Conservation (phyloP, 163 green algal genomes). For the Smithsoniella earleae region DNA sequence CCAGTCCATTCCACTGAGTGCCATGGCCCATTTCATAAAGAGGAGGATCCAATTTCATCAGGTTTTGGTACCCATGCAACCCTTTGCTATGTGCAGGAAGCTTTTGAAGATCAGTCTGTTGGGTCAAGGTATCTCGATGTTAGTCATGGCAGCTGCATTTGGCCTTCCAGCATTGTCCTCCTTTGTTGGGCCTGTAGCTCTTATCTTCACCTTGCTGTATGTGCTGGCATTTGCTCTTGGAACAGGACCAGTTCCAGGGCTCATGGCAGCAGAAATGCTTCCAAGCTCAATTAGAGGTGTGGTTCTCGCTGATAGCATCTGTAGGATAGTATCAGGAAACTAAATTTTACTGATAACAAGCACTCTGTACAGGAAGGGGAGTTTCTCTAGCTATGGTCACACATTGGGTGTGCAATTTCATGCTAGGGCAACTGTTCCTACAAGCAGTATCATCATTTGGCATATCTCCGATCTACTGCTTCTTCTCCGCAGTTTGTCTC, state of each 20-base stretch:
- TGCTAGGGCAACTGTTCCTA: slow-evolving; percentile 88
- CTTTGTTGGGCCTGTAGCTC: slow-evolving; percentile 27
- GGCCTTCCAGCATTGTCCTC: slow-evolving; percentile 40
- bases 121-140: slow-evolving; percentile 59
- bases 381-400: slow-evolving; percentile 71
- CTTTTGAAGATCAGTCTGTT: slow-evolving; percentile 70
- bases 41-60: no score
- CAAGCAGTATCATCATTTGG: slow-evolving; percentile 51
- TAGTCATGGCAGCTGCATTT: slow-evolving; percentile 68
- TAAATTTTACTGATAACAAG: no score
- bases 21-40: no score
- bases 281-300: slow-evolving; percentile 59
- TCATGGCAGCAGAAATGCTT: slow-evolving; percentile 88
- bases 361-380: slow-evolving; percentile 59
- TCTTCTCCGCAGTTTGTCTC: slow-evolving; percentile 62
- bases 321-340: no score
- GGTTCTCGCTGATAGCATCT: not conserved
- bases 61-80: no score
- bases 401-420: slow-evolving; percentile 95
- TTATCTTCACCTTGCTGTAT: slow-evolving; percentile 72
- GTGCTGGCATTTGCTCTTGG: slow-evolving; percentile 85
- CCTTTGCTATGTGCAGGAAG: slow-evolving; percentile 39
- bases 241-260: slow-evolving; percentile 75
- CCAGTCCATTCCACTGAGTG: no score
- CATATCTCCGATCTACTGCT: slow-evolving; percentile 53